Evolutionary conservation across 306 rosid species (phyloP), one percentile per base, ranked within the genome.

Genomic region (Adenanthera pavonina): DNA sequence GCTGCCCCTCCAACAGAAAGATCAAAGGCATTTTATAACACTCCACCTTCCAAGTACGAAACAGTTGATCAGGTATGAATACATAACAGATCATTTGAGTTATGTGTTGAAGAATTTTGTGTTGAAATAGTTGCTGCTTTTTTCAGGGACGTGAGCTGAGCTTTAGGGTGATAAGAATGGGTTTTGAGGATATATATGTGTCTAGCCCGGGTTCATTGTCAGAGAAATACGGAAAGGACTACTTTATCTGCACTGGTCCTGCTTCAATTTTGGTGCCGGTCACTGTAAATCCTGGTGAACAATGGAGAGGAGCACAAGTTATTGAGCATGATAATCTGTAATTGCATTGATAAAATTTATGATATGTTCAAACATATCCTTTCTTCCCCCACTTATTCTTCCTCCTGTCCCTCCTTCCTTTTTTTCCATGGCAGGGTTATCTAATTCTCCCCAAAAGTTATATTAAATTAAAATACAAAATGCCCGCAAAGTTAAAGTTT

Each of bases 171-270:
- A 90, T 95, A 90, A 83, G 97, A 77, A 93, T 95, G 93, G 98
- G 99, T 15, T 95, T 92, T 85, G 97, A 95, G 83, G 99, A 95
- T 80, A 95, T 90, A 51, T 92, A 92, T 85, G 81, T 95, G 65
- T 88, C 90, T 6, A 95, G 98, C 76, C 99, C 98, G 36, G 99
- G 99, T 86, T 92, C 98, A 1, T 76, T 87, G 76, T 90, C 92
- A 5, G 85, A 87, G 71, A 95, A 95, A 85, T 89, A 80, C 80
- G 99, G 99, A 14, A 86, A 89, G 41, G 97, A 92, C 66, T 88
- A 92, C 67, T 95, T 95, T 82, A 82, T 91, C 43, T 95, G 99
- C 90, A 95, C 97, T 19, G 98, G 99, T n/a, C 98, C 97, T 83
- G 98, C 97, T 78, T 88, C 99, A 79, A 78, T 95, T 49, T 74